Evolutionary conservation across 202 grass and related monocot genomes (phyloP).

Genomic region (Eragrostis tef): DNA sequence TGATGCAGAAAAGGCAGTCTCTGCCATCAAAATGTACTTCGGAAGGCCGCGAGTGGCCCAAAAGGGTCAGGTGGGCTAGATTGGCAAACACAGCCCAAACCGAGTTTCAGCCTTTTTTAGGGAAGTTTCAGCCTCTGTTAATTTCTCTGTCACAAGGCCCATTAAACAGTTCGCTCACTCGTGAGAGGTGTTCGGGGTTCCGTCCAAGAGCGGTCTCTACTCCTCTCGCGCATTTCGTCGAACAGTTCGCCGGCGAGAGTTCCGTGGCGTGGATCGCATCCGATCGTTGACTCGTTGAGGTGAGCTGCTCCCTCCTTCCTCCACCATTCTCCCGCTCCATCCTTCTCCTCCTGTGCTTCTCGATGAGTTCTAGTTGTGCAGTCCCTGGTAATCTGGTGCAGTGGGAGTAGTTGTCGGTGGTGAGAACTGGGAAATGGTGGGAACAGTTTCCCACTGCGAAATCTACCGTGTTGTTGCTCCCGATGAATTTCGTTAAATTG

Average conservation of each 20-base stretch:
- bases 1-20: too few species aligned
- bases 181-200: too few species aligned
- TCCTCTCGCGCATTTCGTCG: neutral
- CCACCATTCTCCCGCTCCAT: neutral
- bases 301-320: neutral
- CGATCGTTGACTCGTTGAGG: neutral
- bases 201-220: neutral
- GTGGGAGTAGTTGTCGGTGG: neutral
- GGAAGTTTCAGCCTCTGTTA: too few species aligned
- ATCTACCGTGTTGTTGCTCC: too few species aligned
- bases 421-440: neutral
- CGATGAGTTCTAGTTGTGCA: neutral
- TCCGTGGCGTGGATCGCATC: neutral
- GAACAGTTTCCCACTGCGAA: neutral
- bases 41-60: too few species aligned
- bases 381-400: neutral
- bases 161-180: too few species aligned
- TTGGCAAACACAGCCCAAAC: too few species aligned
- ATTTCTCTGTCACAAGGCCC: too few species aligned
- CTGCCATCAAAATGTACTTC: too few species aligned
- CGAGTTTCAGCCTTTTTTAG: too few species aligned
- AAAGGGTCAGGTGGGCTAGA: too few species aligned
- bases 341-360: neutral
- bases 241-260: conserved; percentile 6
- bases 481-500: neutral